phyloP scores from a whole-genome alignment of 148 eudicot genomes.

The Nyssa sinensis region DNA sequence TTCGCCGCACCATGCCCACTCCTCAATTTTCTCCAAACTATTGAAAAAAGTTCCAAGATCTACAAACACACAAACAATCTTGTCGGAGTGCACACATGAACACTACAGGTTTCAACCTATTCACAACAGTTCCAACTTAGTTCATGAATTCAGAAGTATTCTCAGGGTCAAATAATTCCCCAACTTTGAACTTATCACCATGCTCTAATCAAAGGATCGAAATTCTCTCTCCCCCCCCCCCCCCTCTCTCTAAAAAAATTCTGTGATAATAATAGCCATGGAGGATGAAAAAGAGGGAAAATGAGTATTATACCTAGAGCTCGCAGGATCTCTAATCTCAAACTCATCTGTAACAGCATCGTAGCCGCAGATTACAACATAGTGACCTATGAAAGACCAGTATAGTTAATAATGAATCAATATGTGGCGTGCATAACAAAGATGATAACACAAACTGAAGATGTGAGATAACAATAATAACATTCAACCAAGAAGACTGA shows the following conservation, averaged over 20 bases:
- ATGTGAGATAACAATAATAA: neutral
- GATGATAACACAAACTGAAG: neutral
- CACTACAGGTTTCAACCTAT: neutral
- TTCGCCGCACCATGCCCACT: too few relatives aligned
- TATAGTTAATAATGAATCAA: conserved; percentile 7
- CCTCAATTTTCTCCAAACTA: too few relatives aligned
- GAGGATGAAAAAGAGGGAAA: neutral
- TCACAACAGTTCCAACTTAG: neutral
- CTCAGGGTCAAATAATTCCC: conserved; percentile 7
- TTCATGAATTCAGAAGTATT: neutral
- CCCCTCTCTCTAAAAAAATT: neutral
- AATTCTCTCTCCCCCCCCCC: too few relatives aligned
- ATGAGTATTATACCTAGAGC: conserved; percentile 57
- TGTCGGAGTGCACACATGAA: too few relatives aligned
- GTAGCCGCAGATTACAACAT: conserved; percentile 87
- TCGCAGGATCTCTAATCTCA: conserved; percentile 98
- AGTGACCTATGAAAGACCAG: conserved; percentile 64
- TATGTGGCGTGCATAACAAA: neutral
- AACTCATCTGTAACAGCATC: conserved; percentile 77
- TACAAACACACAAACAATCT: too few relatives aligned
- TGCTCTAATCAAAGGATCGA: neutral
- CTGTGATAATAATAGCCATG: neutral
- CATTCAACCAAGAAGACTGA: neutral
- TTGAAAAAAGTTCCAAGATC: too few relatives aligned
- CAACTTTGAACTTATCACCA: neutral